These are phyloP conservation scores for Castanopsis chinensis DNA, from an alignment of 306 rosid genomes.

Conservation along the genomic window DNA sequence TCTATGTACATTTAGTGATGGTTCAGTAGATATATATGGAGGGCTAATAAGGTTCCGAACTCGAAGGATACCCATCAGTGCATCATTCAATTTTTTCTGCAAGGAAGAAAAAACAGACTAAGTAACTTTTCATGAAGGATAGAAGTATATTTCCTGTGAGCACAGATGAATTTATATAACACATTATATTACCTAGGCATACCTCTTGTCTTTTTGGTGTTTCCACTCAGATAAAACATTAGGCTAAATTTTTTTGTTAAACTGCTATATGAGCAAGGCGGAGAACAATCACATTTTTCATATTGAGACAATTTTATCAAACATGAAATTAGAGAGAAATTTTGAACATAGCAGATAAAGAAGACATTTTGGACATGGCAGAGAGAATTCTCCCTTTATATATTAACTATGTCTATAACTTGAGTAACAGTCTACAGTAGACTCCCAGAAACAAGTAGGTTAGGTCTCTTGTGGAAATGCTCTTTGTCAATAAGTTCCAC, in stretches of 20 bases:
- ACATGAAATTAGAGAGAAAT: background rate
- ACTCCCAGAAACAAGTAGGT: background rate
- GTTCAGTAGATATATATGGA: conserved; percentile 84
- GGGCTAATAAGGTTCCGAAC: conserved; percentile 88
- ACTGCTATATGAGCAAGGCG: background rate
- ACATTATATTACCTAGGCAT: background rate
- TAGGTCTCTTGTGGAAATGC: background rate
- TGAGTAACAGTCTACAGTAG: background rate
- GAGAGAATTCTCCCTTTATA: background rate
- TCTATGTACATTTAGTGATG: conserved; percentile 69
- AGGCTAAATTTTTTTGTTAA: background rate
- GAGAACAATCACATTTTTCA: background rate
- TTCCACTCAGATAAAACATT: background rate
- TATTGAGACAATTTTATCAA: background rate
- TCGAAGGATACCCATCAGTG: conserved; percentile 95
- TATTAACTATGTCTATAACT: background rate
- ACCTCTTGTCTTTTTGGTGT: background rate
- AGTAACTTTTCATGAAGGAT: background rate
- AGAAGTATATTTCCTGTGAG: background rate
- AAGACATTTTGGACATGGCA: background rate
- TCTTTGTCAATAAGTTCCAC: background rate
- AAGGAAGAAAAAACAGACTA: conserved; percentile 9
- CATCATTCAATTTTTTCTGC: conserved; percentile 92
- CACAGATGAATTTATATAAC: background rate
- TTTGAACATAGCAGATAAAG: background rate